phyloP scores from a whole-genome alignment of 2,329 filamentous ascomycete species.

The Fusarium camptoceras region DNA sequence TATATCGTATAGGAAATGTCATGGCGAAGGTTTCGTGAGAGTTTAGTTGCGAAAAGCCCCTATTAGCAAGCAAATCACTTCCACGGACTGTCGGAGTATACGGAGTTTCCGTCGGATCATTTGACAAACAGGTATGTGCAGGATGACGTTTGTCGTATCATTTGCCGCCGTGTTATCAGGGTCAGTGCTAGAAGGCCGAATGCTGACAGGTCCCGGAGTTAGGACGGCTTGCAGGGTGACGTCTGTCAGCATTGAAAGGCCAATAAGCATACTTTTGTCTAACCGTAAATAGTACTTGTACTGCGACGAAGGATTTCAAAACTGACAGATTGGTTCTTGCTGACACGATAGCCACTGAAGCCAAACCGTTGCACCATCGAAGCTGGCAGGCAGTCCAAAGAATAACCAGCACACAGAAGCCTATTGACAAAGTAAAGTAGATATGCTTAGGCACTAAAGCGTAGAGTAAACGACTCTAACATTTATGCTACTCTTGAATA shows the following conservation, averaged over 20 bases:
- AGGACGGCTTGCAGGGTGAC: neutral
- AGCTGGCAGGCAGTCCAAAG: too few species aligned
- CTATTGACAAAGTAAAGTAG: too few species aligned
- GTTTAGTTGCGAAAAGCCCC: neutral
- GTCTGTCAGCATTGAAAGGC: neutral
- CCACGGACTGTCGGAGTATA: neutral
- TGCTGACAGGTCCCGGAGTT: neutral
- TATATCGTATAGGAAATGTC: neutral
- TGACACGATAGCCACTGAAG: neutral
- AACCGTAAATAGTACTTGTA: too few species aligned
- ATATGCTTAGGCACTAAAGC: too few species aligned
- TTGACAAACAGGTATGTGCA: conserved; percentile 4
- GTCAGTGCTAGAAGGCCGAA: neutral
- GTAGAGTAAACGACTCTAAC: too few species aligned
- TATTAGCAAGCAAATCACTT: neutral
- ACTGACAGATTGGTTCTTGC: neutral
- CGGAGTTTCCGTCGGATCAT: conserved; percentile 15
- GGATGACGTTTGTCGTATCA: conserved; percentile 5
- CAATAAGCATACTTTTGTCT: neutral
- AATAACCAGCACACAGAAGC: too few species aligned
- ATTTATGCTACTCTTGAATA: too few species aligned
- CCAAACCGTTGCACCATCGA: neutral
- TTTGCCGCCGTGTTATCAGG: neutral
- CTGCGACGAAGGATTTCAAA: neutral
- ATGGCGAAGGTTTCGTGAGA: neutral